Evolutionary conservation across 2,329 filamentous ascomycete species (phyloP), one percentile per base, ranked within the genome.

Genomic region (Aspergillus pseudoterreus): DNA sequence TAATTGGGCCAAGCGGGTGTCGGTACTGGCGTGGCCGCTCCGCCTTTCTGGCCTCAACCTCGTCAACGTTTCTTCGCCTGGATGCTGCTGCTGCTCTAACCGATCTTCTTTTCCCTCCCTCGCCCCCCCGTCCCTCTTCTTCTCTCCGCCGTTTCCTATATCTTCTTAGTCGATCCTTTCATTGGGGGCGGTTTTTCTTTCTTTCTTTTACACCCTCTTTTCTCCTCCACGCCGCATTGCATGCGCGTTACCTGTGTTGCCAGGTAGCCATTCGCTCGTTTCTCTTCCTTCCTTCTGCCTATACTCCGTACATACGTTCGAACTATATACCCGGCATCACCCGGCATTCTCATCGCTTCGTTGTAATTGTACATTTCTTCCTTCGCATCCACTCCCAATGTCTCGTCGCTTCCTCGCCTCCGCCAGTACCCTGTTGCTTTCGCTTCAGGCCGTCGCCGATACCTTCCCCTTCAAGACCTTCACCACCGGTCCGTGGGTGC

Each of bases 401-500:
- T 32, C 39, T 21, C 48, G 51, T 38, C 48, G 45, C 22, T 36
- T 57, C 14, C 42, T 58, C 32, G 36, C 56, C 27, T 50, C 49
- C 42, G 51, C 47, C 45, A 54, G 51, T 42, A 35, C 50, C 12
- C 52, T 63, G 43, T 46, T 61, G 39, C 54, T 63, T 39, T 47
- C 59, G 11, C 21, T 54, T 14, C 30, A 43, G 10, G 55, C 51
- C 8, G 43, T 54, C 32, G 59, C 60, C 47, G 54, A 63, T 38
- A 50, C 52, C 30, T 63, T 52, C 47, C 60, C 59, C 4, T 62
- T 50, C 49, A 44, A 49, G 43, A 57, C 50, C 19, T 46, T 53
- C 36, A 43, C 47, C 24, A 62, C 60, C 39, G 56, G 43, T 8
- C 51, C 53, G 0, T 62, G 52, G 22, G 32, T 38, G 4, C 68